phyloP scores from a whole-genome alignment of 2,329 filamentous ascomycete species.

The Penicillium sp. region DNA sequence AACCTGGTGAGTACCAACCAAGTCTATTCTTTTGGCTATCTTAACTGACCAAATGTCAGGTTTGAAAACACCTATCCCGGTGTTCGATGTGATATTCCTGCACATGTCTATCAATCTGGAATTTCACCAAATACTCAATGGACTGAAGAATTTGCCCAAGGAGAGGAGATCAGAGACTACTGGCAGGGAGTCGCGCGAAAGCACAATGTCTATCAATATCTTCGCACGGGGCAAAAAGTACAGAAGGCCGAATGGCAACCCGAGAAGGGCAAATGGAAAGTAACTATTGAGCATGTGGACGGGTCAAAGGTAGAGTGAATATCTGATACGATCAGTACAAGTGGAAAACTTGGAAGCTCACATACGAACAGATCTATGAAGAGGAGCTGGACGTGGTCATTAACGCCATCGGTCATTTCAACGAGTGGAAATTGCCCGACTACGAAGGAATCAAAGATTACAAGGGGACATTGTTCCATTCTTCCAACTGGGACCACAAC shows the following conservation, averaged over 20 bases:
- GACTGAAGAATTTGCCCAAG: constrained; percentile 68
- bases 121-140: constrained; percentile 70
- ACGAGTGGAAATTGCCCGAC: constrained; percentile 63
- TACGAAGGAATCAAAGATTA: constrained; percentile 60
- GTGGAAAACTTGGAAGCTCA: constrained; percentile 13
- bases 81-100: constrained; percentile 68
- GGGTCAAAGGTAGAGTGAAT: constrained; percentile 20
- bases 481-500: constrained; percentile 60
- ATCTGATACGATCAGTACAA: background rate
- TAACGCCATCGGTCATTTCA: constrained; percentile 66
- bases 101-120: constrained; percentile 69
- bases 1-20: constrained; percentile 38
- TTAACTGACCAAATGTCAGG: constrained; percentile 17
- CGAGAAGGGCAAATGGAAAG: constrained; percentile 55
- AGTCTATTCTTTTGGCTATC: background rate
- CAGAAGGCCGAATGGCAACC: constrained; percentile 59
- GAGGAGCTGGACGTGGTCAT: constrained; percentile 63
- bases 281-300: constrained; percentile 45
- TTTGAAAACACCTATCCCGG: constrained; percentile 60
- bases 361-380: constrained; percentile 36
- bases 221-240: constrained; percentile 59
- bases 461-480: constrained; percentile 59
- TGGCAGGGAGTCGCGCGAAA: constrained; percentile 65
- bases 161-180: constrained; percentile 67
- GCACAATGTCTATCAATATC: constrained; percentile 63